A percentile compares a stretch with the other conserved stretches of the same genome.
Evolutionary conservation across 169 alveolate species (phyloP).

Genomic region (Babesia gibsoni): DNA sequence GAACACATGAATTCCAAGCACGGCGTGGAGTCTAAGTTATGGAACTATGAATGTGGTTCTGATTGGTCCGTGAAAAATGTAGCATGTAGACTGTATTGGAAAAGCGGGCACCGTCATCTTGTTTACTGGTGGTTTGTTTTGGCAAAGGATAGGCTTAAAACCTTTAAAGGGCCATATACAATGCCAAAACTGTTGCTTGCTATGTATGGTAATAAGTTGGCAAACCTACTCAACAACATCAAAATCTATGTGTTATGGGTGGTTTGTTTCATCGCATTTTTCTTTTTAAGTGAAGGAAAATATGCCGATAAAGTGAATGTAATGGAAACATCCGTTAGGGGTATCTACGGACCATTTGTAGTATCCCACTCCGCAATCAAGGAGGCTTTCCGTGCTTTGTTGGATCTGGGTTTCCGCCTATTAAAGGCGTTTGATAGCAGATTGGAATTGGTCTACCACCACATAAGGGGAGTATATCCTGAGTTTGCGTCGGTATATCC

Average conservation of each 20-base stretch:
- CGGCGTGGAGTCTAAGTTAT: not conserved
- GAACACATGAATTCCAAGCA: not conserved
- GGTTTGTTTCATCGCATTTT: not conserved
- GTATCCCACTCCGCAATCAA: not conserved
- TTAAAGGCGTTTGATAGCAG: not conserved
- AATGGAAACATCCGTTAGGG: not conserved
- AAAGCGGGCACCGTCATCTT: not conserved
- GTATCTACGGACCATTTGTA: not conserved
- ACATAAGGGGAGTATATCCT: not conserved
- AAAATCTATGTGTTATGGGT: not conserved
- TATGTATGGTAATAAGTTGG: not conserved
- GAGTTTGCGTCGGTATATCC: not conserved
- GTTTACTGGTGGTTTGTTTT: constrained; percentile 12
- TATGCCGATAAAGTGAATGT: not conserved
- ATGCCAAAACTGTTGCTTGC: not conserved
- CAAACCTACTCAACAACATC: not conserved
- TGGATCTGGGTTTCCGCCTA: not conserved
- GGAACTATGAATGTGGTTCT: not conserved
- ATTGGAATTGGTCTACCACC: not conserved
- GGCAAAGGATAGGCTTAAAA: not conserved
- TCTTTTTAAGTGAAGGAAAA: not conserved
- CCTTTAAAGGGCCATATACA: not conserved
- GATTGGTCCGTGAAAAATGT: not conserved
- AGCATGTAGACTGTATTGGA: not conserved
- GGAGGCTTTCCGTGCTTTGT: not conserved